A percentile compares a stretch with the other conserved stretches of the same genome.
phyloP scores from a whole-genome alignment of 1,284 basidiomycete species.

The Leccinum pachyderme region DNA sequence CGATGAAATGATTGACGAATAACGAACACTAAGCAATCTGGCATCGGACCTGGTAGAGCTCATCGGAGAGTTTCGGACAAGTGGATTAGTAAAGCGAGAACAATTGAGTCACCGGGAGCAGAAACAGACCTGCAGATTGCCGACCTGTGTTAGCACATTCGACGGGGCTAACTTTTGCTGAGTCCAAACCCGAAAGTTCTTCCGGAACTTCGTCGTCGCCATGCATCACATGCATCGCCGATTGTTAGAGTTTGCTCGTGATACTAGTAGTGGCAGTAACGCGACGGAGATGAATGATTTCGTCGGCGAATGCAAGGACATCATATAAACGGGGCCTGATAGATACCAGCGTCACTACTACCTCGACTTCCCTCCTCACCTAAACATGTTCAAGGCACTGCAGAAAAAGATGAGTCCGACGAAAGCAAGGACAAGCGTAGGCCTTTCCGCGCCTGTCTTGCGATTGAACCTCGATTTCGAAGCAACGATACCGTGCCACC shows the following conservation, averaged over 20 bases:
- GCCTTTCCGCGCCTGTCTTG: neutral
- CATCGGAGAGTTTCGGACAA: neutral
- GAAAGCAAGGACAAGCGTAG: neutral
- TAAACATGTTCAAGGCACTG: neutral
- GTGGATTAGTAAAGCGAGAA: neutral
- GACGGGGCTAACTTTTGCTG: neutral
- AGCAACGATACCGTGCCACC: neutral
- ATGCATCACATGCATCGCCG: neutral
- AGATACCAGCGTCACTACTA: no score
- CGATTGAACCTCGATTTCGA: neutral
- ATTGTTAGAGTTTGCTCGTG: neutral
- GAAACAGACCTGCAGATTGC: no score
- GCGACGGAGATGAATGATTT: neutral
- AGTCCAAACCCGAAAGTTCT: neutral
- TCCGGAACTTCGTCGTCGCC: neutral
- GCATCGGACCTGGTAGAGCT: neutral
- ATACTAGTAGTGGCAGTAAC: neutral
- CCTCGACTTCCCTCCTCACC: neutral
- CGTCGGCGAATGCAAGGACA: neutral
- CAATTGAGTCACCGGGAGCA: neutral
- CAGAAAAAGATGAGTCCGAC: neutral
- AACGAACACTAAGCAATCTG: no score
- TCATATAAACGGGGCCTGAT: neutral
- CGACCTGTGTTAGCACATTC: neutral
- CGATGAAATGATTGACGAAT: no score